Conservation (phyloP, 2,329 filamentous ascomycete genomes). For the Phaeosphaeria sp. region DNA sequence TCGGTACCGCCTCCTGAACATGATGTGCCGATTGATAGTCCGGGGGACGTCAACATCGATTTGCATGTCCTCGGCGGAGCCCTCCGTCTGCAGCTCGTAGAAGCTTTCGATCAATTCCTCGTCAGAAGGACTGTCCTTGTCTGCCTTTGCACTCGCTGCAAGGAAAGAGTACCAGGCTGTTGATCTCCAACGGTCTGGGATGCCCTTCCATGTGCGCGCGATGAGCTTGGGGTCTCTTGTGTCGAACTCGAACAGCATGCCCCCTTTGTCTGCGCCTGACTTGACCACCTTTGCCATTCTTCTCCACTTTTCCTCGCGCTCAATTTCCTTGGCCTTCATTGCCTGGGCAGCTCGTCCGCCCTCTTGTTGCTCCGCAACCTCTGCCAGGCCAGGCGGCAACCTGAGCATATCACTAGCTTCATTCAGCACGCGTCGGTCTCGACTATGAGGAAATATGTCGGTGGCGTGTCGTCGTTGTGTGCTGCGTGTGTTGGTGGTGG, state of each 20-base stretch:
- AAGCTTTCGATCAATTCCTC: constrained; percentile 75
- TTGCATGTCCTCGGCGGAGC: constrained; percentile 90
- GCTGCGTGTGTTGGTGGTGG: constrained; percentile 50
- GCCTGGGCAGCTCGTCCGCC: constrained; percentile 56
- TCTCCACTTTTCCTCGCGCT: constrained; percentile 71
- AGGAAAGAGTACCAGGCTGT: constrained; percentile 97
- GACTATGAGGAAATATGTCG: constrained; percentile 61
- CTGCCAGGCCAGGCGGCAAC: constrained; percentile 60
- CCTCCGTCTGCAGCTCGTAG: constrained; percentile 73
- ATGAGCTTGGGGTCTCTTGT: constrained; percentile 78
- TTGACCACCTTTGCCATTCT: constrained; percentile 65
- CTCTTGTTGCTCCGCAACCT: constrained; percentile 54
- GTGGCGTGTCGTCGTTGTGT: constrained; percentile 56
- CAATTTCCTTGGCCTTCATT: constrained; percentile 65
- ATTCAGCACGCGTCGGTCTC: constrained; percentile 61
- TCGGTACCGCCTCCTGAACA: constrained; percentile 91
- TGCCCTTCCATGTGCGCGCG: constrained; percentile 95
- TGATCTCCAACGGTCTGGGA: constrained; percentile 92
- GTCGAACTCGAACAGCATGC: constrained; percentile 81
- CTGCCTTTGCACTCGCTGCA: constrained; percentile 73
- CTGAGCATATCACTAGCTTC: constrained; percentile 72
- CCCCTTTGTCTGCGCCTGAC: constrained; percentile 60
- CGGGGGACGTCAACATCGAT: constrained; percentile 97
- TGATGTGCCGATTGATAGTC: constrained; percentile 94
- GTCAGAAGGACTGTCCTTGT: constrained; percentile 68